Conservation (phyloP, 345 rosid genomes). For the Eucalyptus guilfoylei region DNA sequence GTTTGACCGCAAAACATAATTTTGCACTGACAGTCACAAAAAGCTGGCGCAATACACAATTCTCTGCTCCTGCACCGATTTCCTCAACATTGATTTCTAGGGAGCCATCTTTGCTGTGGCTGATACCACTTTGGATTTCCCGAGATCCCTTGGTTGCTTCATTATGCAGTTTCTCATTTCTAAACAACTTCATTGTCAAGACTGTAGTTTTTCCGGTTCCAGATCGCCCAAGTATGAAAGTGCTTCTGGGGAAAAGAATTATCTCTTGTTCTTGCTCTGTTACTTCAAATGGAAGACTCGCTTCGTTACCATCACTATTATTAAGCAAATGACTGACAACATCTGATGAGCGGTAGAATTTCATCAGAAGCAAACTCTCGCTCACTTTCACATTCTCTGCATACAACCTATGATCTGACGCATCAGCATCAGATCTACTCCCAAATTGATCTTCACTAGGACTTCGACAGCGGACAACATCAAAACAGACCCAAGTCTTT, state of each 20-base stretch:
- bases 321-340: slow-evolving; percentile 24
- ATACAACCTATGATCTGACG: background rate
- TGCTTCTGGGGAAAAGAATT: slow-evolving; percentile 20
- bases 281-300: slow-evolving; percentile 47
- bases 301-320: slow-evolving; percentile 9
- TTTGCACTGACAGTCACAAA: slow-evolving; percentile 44
- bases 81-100: background rate
- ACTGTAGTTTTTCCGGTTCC: slow-evolving; percentile 55
- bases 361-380: slow-evolving; percentile 42
- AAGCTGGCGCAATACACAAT: slow-evolving; percentile 21
- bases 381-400: slow-evolving; percentile 34
- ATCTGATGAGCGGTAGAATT: slow-evolving; percentile 29
- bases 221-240: slow-evolving; percentile 40
- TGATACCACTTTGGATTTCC: background rate
- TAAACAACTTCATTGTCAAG: slow-evolving; percentile 28
- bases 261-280: slow-evolving; percentile 29
- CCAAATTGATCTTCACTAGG: background rate
- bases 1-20: slow-evolving; percentile 32
- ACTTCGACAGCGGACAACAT: slow-evolving; percentile 3
- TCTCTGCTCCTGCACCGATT: background rate
- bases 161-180: slow-evolving; percentile 17
- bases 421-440: background rate
- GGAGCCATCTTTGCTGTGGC: background rate
- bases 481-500: slow-evolving; percentile 11
- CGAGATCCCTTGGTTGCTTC: slow-evolving; percentile 2